phyloP scores from a whole-genome alignment of 192 early-diverging fungal species.

The Entrophospora sp. region DNA sequence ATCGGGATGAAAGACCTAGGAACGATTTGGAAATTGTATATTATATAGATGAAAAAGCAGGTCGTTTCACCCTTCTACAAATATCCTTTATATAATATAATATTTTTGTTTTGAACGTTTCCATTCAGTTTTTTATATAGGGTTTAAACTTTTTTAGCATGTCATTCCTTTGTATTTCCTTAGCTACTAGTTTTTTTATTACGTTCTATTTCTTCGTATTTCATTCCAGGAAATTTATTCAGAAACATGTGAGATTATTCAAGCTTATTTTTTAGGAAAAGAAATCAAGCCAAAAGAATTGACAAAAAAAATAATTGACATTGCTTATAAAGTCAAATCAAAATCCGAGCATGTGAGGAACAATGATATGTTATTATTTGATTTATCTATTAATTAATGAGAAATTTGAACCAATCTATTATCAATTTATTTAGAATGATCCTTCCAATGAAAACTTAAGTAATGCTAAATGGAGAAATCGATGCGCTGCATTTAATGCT shows the following conservation, averaged over 20 bases:
- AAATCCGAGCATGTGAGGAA: constrained; percentile 23
- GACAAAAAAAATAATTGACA: constrained; percentile 34
- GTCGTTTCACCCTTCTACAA: constrained; percentile 39
- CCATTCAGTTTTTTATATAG: too few species aligned
- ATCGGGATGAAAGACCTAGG: constrained; percentile 12
- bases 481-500: constrained; percentile 52
- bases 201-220: constrained; percentile 39
- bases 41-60: constrained; percentile 31
- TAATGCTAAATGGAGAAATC: constrained; percentile 25
- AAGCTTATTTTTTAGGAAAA: constrained; percentile 25
- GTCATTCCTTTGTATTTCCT: not conserved
- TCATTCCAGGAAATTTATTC: constrained; percentile 30
- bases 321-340: constrained; percentile 31
- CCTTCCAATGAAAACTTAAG: constrained; percentile 13
- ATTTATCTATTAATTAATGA: not conserved
- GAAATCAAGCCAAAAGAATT: constrained; percentile 30
- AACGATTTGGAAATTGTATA: constrained; percentile 20
- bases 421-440: constrained; percentile 17
- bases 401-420: too few species aligned
- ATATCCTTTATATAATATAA: constrained; percentile 36
- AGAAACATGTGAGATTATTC: constrained; percentile 29
- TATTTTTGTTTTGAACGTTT: too few species aligned
- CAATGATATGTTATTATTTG: not conserved
- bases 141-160: not conserved
- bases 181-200: constrained; percentile 16